Evolutionary conservation across 2,329 filamentous ascomycete species (phyloP), one percentile per base, ranked within the genome.

Genomic region (Penicillium sp.): DNA sequence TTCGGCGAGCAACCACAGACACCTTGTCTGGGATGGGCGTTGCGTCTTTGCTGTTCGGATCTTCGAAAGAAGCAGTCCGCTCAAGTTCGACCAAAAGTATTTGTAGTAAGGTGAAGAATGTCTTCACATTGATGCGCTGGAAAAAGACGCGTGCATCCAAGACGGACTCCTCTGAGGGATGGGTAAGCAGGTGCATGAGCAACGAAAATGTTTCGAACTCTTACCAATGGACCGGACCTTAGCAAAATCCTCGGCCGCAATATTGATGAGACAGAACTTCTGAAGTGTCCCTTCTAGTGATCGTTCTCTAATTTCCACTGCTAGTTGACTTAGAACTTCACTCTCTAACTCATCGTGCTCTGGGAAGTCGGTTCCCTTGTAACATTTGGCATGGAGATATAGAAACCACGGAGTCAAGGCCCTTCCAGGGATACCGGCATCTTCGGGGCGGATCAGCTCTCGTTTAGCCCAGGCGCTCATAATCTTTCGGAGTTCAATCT

Each of bases 211-310:
- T 53, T 59, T 61, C 39, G 32, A 49, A 32, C 13, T 65, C 72
- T 68, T 78, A 86, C 87, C 76, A 70, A 80, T 77, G 58, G 87
- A 80, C 63, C 82, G 84, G 24, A 83, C 76, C 31, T 80, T 81
- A 42, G 90, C 88, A 68, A 90, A 82, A 61, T 88, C 84, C 71
- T 94, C 90, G 7, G 92, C 90, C 6, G 90, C 86, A 59, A 97
- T 89, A 66, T 95, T 97, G 63, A 93, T 85, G 43, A 97, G 78
- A 6, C 90, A 84, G 73, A 97, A 88, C 70, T 92, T 94, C 60
- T 89, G 82, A 29, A 97, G 72, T 13, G 85, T 82, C 13, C 81
- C 81, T 43, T 87, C 83, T 47, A 88, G 80, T 1, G 83, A 81
- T 10, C 85, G 81, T 59, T 86, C 84, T 69, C 89, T 91, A 29